A percentile compares a stretch with the other conserved stretches of the same genome.
Conservation (phyloP, 805 yeast species). For the Saccharomyces jurei region DNA sequence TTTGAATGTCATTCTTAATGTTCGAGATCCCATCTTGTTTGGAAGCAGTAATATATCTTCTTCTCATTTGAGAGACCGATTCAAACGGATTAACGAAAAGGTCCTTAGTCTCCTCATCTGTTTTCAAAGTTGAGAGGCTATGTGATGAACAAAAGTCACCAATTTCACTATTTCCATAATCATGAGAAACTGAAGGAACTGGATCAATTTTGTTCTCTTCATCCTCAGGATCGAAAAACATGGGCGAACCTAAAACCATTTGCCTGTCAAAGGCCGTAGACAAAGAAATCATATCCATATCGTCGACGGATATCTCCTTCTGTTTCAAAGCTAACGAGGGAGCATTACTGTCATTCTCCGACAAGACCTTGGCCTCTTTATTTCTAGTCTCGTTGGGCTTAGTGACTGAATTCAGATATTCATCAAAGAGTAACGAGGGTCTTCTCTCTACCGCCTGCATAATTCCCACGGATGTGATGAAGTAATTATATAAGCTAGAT, state of each 20-base stretch:
- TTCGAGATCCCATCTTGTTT: slow-evolving; percentile 60
- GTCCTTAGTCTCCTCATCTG: background rate
- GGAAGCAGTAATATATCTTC: slow-evolving; percentile 55
- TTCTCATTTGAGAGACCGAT: slow-evolving; percentile 43
- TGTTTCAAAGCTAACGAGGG: background rate
- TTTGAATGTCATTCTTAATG: slow-evolving; percentile 54
- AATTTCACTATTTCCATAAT: background rate
- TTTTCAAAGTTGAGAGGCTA: background rate
- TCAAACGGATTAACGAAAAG: slow-evolving; percentile 11
- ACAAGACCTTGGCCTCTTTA: background rate
- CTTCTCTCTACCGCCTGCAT: slow-evolving; percentile 7
- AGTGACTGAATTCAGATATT: slow-evolving; percentile 8
- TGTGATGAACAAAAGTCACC: background rate
- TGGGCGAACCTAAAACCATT: slow-evolving; percentile 28
- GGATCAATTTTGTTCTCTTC: slow-evolving; percentile 9
- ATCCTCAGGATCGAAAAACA: slow-evolving; percentile 20
- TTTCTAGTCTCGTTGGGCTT: slow-evolving; percentile 1
- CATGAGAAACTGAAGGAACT: background rate
- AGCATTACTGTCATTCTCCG: background rate
- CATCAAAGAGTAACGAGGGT: slow-evolving; percentile 15
- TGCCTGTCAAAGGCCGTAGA: slow-evolving; percentile 26
- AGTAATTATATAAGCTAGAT: background rate
- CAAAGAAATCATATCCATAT: slow-evolving; percentile 26
- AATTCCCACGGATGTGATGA: background rate
- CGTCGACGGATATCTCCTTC: slow-evolving; percentile 15